These are phyloP conservation scores for Salix caprea DNA, from an alignment of 345 rosid genomes.

Conservation along the genomic window DNA sequence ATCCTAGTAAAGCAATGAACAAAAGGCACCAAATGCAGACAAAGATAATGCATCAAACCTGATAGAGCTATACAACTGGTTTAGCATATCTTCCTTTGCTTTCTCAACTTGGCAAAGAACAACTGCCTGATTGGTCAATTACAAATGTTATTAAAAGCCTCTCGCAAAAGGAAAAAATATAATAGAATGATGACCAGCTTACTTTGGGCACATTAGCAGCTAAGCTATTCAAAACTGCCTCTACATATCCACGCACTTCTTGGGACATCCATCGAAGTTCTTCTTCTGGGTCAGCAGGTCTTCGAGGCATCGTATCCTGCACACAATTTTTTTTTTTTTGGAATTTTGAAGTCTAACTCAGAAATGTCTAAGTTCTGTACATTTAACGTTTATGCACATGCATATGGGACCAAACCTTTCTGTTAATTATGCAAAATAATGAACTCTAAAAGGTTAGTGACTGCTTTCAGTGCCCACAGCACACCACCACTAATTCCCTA, in stretches of 20 bases:
- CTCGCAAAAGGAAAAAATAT: neutral
- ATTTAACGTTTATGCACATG: neutral
- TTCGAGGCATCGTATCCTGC: constrained; percentile 85
- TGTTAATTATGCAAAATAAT: neutral
- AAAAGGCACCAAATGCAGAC: neutral
- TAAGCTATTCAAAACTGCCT: constrained; percentile 97
- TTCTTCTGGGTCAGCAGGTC: constrained; percentile 95
- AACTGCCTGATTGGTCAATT: constrained; percentile 60
- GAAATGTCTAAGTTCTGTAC: neutral
- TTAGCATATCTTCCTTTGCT: constrained; percentile 96
- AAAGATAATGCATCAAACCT: constrained; percentile 49
- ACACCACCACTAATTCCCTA: too few species aligned
- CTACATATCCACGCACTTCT: constrained; percentile 96
- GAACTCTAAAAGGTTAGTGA: too few species aligned
- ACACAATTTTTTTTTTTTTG: neutral
- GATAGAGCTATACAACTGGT: constrained; percentile 78
- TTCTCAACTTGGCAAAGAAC: constrained; percentile 99
- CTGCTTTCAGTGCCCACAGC: too few species aligned
- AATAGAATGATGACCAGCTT: constrained; percentile 5
- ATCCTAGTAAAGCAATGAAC: neutral
- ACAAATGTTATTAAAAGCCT: constrained; percentile 9
- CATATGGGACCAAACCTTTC: neutral
- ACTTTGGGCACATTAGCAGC: constrained; percentile 98
- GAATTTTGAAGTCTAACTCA: neutral
- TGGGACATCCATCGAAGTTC: constrained; percentile 99